Evolutionary conservation across 2,329 filamentous ascomycete genomes (phyloP), one percentile per base, ranked within the genome.

Genomic region (Ophiostoma piceae): DNA sequence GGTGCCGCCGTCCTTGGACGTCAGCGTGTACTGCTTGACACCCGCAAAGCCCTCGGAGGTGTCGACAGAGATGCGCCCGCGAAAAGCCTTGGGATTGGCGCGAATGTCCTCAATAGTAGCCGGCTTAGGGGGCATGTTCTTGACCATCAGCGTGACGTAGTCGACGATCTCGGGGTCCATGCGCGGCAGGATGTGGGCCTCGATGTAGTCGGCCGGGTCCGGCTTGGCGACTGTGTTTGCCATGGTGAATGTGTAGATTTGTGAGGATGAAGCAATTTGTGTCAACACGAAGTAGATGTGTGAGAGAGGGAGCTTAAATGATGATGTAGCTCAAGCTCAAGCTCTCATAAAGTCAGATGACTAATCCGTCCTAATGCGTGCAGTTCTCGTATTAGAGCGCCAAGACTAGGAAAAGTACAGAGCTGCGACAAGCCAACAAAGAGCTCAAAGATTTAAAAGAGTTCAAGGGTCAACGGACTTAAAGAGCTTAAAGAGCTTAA

Each of bases 121-220:
- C 1, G 47, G 39, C 41, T 39, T 37, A 8, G 69, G 39, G 11
- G 57, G n/a, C 37, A 41, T 66, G 16, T 62, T 29, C 22, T 64
- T 67, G 54, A 68, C 26, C 11, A 71, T 67, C 29, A 26, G 67
- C 35, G 64, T 68, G 71, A 37, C 39, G 66, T 68, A 67, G 51
- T 68, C 69, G 35, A 73, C 43, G 22, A 71, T 69, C 9, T 67
- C 70, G 6, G 71, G 67, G 68, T 71, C 71, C 11, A 73, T 70
- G n/a, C 66, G 71, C n/a, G 60, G 64, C n/a, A 73, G 69, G n/a
- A 73, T 62, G 26, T 62, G 57, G 3, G 57, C 51, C 43, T 73
- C 71, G 57, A 73, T 72, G 65, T 68, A 39, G 51, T 71, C 64
- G 66, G 70, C 62, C 14, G 70, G 60, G 62, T 71, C 68, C 9